These are phyloP conservation scores for Fusarium penzigii DNA, from an alignment of 2,329 filamentous ascomycete genomes.

Conservation along the genomic window DNA sequence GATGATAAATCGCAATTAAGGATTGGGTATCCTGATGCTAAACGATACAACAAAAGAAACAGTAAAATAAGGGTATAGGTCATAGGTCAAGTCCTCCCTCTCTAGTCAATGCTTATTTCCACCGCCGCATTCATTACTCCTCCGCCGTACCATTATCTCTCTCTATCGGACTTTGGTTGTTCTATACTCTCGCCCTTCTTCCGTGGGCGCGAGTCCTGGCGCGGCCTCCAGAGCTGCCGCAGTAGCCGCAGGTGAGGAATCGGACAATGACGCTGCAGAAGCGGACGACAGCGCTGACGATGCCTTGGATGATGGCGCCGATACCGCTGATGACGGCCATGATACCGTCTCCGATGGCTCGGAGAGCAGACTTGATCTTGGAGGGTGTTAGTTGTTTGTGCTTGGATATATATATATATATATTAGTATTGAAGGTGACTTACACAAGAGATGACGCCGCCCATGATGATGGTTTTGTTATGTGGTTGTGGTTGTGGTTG, in stretches of 20 bases:
- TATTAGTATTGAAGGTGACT: slow-evolving; percentile 41
- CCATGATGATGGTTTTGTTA: slow-evolving; percentile 55
- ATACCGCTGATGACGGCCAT: slow-evolving; percentile 71
- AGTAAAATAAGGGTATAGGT: slow-evolving; percentile 11
- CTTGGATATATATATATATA: background rate
- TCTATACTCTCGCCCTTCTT: slow-evolving; percentile 18
- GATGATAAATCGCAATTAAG: slow-evolving; percentile 17
- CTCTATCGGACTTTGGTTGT: background rate
- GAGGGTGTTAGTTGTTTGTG: slow-evolving; percentile 16
- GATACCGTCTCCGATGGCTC: slow-evolving; percentile 64
- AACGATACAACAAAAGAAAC: slow-evolving; percentile 13
- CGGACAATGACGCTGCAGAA: slow-evolving; percentile 67
- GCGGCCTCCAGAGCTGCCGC: slow-evolving; percentile 27
- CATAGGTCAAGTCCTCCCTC: slow-evolving; percentile 10
- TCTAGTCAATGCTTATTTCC: background rate
- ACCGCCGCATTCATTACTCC: background rate
- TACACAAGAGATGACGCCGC: slow-evolving; percentile 83
- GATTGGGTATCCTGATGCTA: slow-evolving; percentile 32
- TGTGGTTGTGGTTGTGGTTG: slow-evolving; percentile 1
- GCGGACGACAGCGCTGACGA: slow-evolving; percentile 66
- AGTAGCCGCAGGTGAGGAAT: slow-evolving; percentile 60
- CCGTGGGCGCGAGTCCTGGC: slow-evolving; percentile 15
- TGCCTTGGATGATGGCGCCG: slow-evolving; percentile 63
- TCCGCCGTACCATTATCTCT: background rate
- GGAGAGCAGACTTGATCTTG: slow-evolving; percentile 60